Percentiles rank a stretch among this genome's conserved stretches.
Evolutionary conservation across 2,329 filamentous ascomycete genomes (phyloP).

Genomic region (Tolypocladium guangdongense): DNA sequence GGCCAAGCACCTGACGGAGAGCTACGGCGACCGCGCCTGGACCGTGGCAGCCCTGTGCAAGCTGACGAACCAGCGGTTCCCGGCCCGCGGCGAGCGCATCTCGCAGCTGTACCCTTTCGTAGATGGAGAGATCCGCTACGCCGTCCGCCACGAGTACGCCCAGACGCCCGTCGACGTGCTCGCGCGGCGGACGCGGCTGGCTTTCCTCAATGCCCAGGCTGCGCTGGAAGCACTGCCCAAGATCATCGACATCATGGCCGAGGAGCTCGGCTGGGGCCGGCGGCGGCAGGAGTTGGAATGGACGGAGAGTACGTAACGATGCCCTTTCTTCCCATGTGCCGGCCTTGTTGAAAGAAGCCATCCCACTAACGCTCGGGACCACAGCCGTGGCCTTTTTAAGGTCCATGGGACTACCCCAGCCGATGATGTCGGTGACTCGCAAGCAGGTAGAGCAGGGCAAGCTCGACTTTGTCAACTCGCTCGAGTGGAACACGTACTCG

Average conservation of each 20-base stretch:
- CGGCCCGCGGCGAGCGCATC: slow-evolving; percentile 71
- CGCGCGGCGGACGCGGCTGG: slow-evolving; percentile 71
- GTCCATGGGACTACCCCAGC: slow-evolving; percentile 54
- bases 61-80: slow-evolving; percentile 69
- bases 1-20: slow-evolving; percentile 74
- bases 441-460: slow-evolving; percentile 51
- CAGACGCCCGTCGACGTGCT: slow-evolving; percentile 84
- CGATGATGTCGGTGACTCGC: slow-evolving; percentile 45
- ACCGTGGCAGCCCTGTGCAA: slow-evolving; percentile 71
- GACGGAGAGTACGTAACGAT: slow-evolving; percentile 51
- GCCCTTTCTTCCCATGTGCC: not conserved
- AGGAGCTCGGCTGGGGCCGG: slow-evolving; percentile 70
- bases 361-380: not conserved
- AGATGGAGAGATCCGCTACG: slow-evolving; percentile 84
- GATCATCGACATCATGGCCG: slow-evolving; percentile 81
- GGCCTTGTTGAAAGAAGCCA: not conserved
- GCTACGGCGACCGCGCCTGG: slow-evolving; percentile 90
- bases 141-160: slow-evolving; percentile 80
- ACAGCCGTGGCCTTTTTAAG: slow-evolving; percentile 49
- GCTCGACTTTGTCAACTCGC: slow-evolving; percentile 43
- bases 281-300: slow-evolving; percentile 69
- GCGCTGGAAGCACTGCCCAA: slow-evolving; percentile 74
- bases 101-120: slow-evolving; percentile 78
- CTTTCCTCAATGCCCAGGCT: slow-evolving; percentile 87
- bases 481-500: slow-evolving; percentile 53